Conservation (phyloP, 129 eudicot species). For the Mikania micrantha region DNA sequence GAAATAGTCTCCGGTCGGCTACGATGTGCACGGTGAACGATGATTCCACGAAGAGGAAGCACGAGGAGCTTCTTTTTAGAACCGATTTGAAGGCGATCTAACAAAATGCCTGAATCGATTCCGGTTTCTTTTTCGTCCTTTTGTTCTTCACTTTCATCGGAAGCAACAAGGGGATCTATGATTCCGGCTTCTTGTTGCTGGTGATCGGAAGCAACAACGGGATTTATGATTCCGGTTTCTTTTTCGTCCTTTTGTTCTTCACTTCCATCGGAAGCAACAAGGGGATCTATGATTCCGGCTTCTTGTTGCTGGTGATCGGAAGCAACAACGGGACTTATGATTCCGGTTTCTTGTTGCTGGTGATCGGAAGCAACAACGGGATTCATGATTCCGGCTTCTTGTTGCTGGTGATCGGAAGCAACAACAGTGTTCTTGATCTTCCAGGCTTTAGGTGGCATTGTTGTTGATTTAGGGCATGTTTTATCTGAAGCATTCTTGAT, state of each 20-base stretch:
- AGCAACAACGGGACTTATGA: too few species aligned
- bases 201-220: too few species aligned
- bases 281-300: not conserved
- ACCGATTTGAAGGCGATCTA: not conserved
- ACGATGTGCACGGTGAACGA: not conserved
- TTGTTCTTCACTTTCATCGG: slow-evolving; percentile 9
- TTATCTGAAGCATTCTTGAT: not conserved
- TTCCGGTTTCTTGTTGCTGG: slow-evolving; percentile 2
- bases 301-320: too few species aligned
- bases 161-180: not conserved
- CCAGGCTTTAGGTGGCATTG: too few species aligned
- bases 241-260: slow-evolving; percentile 12
- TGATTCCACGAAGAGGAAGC: not conserved
- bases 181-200: too few species aligned
- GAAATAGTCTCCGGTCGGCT: not conserved
- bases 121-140: slow-evolving; percentile 1
- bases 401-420: too few species aligned
- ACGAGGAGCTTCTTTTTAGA: not conserved
- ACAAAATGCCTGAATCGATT: not conserved
- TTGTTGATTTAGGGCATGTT: too few species aligned
- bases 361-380: not conserved
- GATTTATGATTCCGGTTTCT: not conserved
- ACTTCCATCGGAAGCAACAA: not conserved
- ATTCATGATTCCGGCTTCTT: not conserved
- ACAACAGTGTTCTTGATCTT: too few species aligned